Base-by-base conservation (phyloP, 805 yeast species). In the Lachancea meyersii region DNA sequence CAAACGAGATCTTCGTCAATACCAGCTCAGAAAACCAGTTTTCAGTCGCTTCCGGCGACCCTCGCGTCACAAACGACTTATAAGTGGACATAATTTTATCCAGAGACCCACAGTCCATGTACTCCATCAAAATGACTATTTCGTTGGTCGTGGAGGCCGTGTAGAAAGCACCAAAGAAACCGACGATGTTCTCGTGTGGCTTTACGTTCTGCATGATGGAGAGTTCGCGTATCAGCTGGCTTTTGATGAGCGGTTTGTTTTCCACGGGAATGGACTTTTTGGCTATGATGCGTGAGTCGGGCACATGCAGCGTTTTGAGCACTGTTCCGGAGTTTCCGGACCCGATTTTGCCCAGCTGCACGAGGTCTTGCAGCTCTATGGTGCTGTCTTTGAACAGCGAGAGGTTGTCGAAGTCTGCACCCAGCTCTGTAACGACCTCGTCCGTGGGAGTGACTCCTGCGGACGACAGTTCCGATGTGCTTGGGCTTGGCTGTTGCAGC, bases 321-420 rank as follows among this genome's bases (percentile, higher is more conserved):
- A 93, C 99, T 1, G 87, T 80, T 2, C 99, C 99, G 10, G 96
- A 87, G 59, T 86, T 89, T 10, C 99, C 99, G 22, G 86, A 75
- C 8, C 99, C 99, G 39, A 93, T 70, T 47, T 79, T 80, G 46
- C 86, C 80, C 40, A 93, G 61, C 26, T 80, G 77, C 13, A 88
- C 76, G 20, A 93, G 64, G 55, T 93, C 96, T 33, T 78, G 79
- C 32, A 73, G 73, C 41, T 71, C 71, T 36, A 80, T 68, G 33
- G 44, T 50, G 36, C 21, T 51, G 44, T 36, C 58, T 44, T 41
- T 48, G 45, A 44, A 48, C 3, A 51, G 28, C n/a, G 55, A 46
- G 20, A 49, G 36, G 35, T 41, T 40, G 17, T 49, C 43, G 3
- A 53, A 30, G 31, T 49, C 50, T 11, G 50, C 38, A 6, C 43